Evolutionary conservation across 2,329 filamentous ascomycete species (phyloP), one percentile per base, ranked within the genome.

Genomic region (Capronia coronata): DNA sequence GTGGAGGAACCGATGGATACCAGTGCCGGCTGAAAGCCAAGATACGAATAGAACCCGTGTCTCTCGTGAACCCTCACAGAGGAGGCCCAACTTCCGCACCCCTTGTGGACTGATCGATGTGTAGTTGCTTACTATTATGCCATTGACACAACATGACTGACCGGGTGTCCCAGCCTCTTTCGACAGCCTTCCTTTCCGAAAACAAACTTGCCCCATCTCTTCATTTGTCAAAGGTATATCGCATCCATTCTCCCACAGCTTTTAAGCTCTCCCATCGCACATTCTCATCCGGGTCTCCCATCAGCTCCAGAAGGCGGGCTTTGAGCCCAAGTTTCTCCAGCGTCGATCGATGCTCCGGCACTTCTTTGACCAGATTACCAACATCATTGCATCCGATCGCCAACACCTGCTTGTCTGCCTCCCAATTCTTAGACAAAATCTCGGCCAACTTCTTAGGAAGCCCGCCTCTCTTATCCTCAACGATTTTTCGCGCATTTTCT

Each of bases 371-470:
- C 53, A 96, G 71, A 55, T 76, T 83, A n/a, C 87, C 89, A 16
- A 96, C 80, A 64, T 96, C 90, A 65, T 94, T 95, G 71, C 89
- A 94, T 16, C 86, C 90, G 69, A 95, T 91, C 1, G 90, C 90
- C 57, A 96, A 73, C 18, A 95, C 90, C 63, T 85, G 79, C 68
- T 85, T 85, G 63, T 93, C 86, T 65, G 86, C 88, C 62, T 93
- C 87, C 83, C 87, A 78, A 75, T 78, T 80, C 78, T 94, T 72
- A 66, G 80, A 75, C 71, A 95, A 77, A 55, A 95, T 94, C 61
- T 89, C 86, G n/a, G 84, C 86, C 48, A 96, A 74, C 71, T 87
- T 86, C 63, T 82, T 83, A 32, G 86, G 80, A 45, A 95, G 75
- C 58, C 83, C 83, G 27, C 86, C 87, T 57, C 88, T 85, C 65